Base-by-base conservation (phyloP, 2,329 filamentous ascomycete species). In the Neopestalotiopsis clavispora region DNA sequence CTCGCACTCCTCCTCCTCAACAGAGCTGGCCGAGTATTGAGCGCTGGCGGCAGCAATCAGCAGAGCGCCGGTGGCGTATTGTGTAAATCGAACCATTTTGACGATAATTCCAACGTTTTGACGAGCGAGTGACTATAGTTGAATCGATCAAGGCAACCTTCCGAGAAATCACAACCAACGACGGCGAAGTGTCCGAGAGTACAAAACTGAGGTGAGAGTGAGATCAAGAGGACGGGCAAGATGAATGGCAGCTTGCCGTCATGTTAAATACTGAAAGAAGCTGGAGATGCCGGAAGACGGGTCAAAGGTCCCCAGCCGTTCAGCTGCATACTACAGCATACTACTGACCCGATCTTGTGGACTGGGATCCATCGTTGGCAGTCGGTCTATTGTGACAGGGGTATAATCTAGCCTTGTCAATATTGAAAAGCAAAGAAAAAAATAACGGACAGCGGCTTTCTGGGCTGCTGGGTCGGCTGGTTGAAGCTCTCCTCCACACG, bases 101-200 rank as follows among this genome's bases (percentile, higher is more conserved):
- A 68, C 68, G 23, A 61, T 58, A 61, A 61, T 61, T 61, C 59
- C 59, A 61, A 61, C 68, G 68, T 56, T 67, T 38, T 67, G 71
- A 72, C 67, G 74, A 75, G 74, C 74, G 76, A 78, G 75, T 76
- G 76, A 78, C 76, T 78, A 71, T 72, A 75, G 74, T 76, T 76
- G 66, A 72, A 73, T 68, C 32, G 69, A 71, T 68, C 69, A 66
- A 56, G 67, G 17, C 42, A 32, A 66, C 56, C 66, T 61, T 62
- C 60, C 58, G 67, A 57, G 62, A 17, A 63, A 66, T 67, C 68
- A 67, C 69, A 49, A 66, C 34, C 70, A 61, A 34, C 30, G 23
- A 34, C 13, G 23, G 57, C 57, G 14, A 61, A 34, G 32, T n/a
- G 34, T 38, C 10, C 63, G 23, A 28, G 23, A 28, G 23, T 28